Conservation (phyloP, 441 rosid species). For the Jatropha podagrica region DNA sequence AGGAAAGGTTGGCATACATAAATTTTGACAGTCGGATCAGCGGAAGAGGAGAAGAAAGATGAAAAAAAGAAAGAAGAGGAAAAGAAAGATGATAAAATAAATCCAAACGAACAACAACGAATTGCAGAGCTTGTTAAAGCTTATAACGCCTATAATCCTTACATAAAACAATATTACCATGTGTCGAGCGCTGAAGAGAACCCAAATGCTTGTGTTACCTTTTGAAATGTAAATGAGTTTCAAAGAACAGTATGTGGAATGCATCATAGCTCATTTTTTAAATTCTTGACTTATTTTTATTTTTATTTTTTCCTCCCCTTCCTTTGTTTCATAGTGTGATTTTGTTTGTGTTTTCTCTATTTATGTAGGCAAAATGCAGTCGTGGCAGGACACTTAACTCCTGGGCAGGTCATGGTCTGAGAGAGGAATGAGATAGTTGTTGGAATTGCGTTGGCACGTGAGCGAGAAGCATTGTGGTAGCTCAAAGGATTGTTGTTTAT, state of each 20-base stretch:
- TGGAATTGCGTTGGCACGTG: neutral
- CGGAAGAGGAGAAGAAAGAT: slow-evolving; percentile 30
- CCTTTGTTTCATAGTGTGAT: neutral
- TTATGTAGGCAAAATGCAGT: slow-evolving; percentile 63
- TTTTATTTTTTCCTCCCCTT: neutral
- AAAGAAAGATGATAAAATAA: slow-evolving; percentile 35
- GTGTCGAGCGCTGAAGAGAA: slow-evolving; percentile 39
- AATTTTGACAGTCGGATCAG: slow-evolving; percentile 13
- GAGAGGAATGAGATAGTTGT: slow-evolving; percentile 43
- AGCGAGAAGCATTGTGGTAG: neutral
- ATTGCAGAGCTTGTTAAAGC: slow-evolving; percentile 32
- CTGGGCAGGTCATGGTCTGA: slow-evolving; percentile 77
- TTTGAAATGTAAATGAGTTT: slow-evolving; percentile 7
- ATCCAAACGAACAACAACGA: slow-evolving; percentile 18
- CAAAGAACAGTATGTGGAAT: neutral
- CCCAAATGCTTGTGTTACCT: neutral
- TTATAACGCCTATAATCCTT: slow-evolving; percentile 31
- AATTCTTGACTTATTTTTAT: neutral
- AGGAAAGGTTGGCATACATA: slow-evolving; percentile 38
- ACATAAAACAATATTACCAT: slow-evolving; percentile 28
- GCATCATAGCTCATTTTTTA: neutral
- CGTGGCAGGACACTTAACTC: slow-evolving; percentile 89
- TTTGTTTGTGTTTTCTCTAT: slow-evolving; percentile 3
- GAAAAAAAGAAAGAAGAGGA: slow-evolving; percentile 27
- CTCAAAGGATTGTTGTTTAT: neutral